Evolutionary conservation across 805 yeast genomes (phyloP), one percentile per base, ranked within the genome.

Genomic region (Dipodascus albidus): DNA sequence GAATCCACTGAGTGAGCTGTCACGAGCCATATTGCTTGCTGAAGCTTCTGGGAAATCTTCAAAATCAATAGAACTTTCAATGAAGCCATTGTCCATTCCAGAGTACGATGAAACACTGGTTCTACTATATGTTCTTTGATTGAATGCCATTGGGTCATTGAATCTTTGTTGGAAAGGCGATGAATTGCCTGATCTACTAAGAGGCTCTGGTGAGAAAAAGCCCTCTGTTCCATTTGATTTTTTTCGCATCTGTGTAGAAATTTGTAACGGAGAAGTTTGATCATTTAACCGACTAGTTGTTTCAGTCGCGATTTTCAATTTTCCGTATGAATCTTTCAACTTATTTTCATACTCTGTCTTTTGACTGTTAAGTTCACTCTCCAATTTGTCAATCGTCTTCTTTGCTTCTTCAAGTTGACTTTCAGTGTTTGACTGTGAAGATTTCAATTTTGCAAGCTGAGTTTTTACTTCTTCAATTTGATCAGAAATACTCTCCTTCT

Each of bases 401-500:
- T 50, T n/a, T 27, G 53, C 41, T 17, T 23, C 41, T 15, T 19
- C 23, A 41, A 57, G 48, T 20, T 58, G 52, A 20, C 48, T 21
- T 8, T 55, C 58, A 3, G 54, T 49, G 4, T 58, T 60, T 21
- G 33, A 4, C 17, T 23, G 20, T 11, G 23, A 11, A 15, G 17
- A 23, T 21, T 50, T 21, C 31, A 24, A 58, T 3, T 65, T 67
- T 35, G 72, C 76, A 4, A 77, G 63, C 52, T 80, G 80, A 50
- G 62, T 64, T 54, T 78, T 76, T n/a, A 76, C 58, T 15, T 60
- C 31, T 6, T 41, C 47, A 4, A 41, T 4, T 41, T 41, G 9
- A 6, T 20, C 22, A 6, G 22, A n/a, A 41, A 41, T n/a, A 41
- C 22, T 41, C 22, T 20, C 47, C n/a, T 47, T 47, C 22, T 47